Conservation (phyloP, 441 rosid species). For the Dalechampia spathulata region DNA sequence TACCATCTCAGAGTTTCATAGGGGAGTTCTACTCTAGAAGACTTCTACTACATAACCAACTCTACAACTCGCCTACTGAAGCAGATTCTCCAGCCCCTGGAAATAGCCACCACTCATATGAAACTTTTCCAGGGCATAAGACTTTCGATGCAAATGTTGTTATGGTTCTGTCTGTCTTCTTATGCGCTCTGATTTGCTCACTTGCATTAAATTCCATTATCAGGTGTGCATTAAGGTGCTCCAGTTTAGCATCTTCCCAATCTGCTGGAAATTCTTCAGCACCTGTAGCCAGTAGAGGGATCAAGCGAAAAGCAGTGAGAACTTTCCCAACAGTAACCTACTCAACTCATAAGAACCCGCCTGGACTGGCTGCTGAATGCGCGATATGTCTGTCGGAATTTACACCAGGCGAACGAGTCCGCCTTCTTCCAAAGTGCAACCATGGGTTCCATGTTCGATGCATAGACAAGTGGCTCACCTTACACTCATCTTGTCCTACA, state of each 20-base stretch:
- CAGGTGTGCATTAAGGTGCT: constrained; percentile 60
- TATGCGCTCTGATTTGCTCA: constrained; percentile 75
- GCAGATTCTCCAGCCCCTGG: constrained; percentile 32
- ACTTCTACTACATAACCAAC: constrained; percentile 35
- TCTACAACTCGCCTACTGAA: constrained; percentile 25
- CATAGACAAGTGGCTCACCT: constrained; percentile 75
- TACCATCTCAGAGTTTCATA: constrained; percentile 29
- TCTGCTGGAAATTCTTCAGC: constrained; percentile 19
- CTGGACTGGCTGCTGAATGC: constrained; percentile 60
- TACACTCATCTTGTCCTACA: constrained; percentile 79
- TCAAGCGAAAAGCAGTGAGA: constrained; percentile 57
- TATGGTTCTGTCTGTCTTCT: constrained; percentile 64
- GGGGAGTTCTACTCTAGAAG: constrained; percentile 60
- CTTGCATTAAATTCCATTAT: constrained; percentile 59
- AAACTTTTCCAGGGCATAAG: constrained; percentile 23
- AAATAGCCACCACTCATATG: constrained; percentile 20
- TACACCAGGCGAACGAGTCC: constrained; percentile 41
- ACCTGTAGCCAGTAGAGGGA: constrained; percentile 46
- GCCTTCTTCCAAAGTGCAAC: constrained; percentile 69
- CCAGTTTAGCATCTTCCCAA: constrained; percentile 33
- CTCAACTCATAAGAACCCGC: constrained; percentile 45
- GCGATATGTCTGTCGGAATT: constrained; percentile 64
- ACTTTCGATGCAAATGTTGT: constrained; percentile 65
- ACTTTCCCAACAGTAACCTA: constrained; percentile 55
- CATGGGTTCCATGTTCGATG: constrained; percentile 72